These are phyloP conservation scores for Fusarium lyarnte DNA, from an alignment of 2,329 filamentous ascomycete species.

Conservation along the genomic window DNA sequence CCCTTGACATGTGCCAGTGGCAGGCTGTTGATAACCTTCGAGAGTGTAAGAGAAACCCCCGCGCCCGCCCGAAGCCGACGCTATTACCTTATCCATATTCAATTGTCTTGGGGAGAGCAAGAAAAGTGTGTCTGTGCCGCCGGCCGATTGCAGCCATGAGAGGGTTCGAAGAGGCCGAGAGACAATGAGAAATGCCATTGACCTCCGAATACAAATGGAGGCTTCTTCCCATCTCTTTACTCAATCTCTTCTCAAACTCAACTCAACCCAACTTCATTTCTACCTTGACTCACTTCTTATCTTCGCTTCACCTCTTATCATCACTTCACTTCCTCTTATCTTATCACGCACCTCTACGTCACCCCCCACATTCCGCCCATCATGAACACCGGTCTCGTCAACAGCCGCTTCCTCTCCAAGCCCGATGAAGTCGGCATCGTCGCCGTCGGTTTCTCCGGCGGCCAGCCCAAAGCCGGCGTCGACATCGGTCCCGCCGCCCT, in stretches of 20 bases:
- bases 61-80: slow-evolving; percentile 30
- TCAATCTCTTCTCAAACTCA: neutral
- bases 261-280: neutral
- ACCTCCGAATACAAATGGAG: slow-evolving; percentile 37
- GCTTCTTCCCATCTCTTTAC: slow-evolving; percentile 2
- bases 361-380: slow-evolving; percentile 37
- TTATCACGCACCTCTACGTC: slow-evolving; percentile 38
- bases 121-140: slow-evolving; percentile 20
- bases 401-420: slow-evolving; percentile 80
- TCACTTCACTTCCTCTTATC: slow-evolving; percentile 5
- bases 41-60: slow-evolving; percentile 28
- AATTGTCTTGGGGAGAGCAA: slow-evolving; percentile 8
- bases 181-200: slow-evolving; percentile 22
- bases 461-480: slow-evolving; percentile 89
- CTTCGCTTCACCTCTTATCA: slow-evolving; percentile 3
- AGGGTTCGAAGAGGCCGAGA: slow-evolving; percentile 20
- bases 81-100: slow-evolving; percentile 41
- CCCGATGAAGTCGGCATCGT: slow-evolving; percentile 88
- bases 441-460: slow-evolving; percentile 94
- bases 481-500: slow-evolving; percentile 90
- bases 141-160: slow-evolving; percentile 43
- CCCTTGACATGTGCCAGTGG: slow-evolving; percentile 12
- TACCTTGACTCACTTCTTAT: neutral
- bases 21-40: neutral
- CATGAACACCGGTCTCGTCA: slow-evolving; percentile 65